Evolutionary conservation across 1,284 basidiomycete genomes (phyloP), one percentile per base, ranked within the genome.

Genomic region (Neolentinus lepideus): DNA sequence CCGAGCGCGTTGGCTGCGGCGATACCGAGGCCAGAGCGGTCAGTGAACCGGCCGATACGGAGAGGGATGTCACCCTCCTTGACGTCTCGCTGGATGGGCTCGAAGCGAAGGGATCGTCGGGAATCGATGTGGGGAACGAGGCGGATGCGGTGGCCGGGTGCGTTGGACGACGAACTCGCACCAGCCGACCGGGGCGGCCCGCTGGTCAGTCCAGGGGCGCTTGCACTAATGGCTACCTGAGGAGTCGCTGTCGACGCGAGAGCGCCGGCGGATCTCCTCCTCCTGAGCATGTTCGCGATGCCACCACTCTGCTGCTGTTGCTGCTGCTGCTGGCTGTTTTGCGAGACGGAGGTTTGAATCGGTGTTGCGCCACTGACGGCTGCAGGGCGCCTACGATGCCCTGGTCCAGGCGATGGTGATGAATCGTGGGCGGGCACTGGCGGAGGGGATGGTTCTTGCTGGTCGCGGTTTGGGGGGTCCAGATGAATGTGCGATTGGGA

Each of bases 71-170:
- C 85, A 61, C 75, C 83, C 60, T 86, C 83, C 45, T 73, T 75
- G 60, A 94, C 78, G 68, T 97, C 93, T 26, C 95, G 84, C 52
- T 84, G 79, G 75, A 98, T 93, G 54, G 95, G 90, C 53, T 98
- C 94, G 72, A 98, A 98, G 57, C 91, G 84, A 14, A 98, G 83
- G 0, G 92, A 92, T 52, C 94, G 85, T 16, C 90, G 84, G 12
- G 87, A 86, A 67, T 98, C 94, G 64, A 98, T 86, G 67, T 97
- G 92, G 2, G 95, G 96, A 1, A 98, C 95, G 55, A 98, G 86
- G 11, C 95, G 88, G 63, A 88, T 84, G 59, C 85, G 83, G 61
- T 84, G 81, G 2, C 66, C 21, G 6, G 59, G 54, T 22, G 33
- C 54, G 48, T 47, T 54, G 22, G 43, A 26, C 2, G 57, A 29